Percentiles rank a stretch among this genome's conserved stretches.
phyloP scores from a whole-genome alignment of 2,329 filamentous ascomycete species.

The Fusarium torulosum region DNA sequence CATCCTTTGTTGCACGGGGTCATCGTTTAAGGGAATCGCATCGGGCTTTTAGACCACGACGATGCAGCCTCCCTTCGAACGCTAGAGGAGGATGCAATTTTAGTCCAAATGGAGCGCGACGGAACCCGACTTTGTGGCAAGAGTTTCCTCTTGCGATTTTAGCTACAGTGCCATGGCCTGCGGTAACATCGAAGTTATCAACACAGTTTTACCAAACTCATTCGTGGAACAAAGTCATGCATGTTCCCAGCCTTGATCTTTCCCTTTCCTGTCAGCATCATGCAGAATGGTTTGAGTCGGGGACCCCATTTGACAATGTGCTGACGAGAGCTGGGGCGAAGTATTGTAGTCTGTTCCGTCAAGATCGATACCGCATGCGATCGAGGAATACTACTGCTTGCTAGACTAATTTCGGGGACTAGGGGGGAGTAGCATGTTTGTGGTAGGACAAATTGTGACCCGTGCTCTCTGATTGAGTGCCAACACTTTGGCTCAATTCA shows the following conservation, averaged over 20 bases:
- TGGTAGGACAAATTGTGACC: background rate
- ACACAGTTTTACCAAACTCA: background rate
- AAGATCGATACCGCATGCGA: background rate
- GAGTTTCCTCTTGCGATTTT: background rate
- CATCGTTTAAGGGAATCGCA: background rate
- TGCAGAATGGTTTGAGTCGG: background rate
- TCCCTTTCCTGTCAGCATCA: background rate
- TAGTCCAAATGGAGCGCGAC: background rate
- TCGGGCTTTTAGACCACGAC: background rate
- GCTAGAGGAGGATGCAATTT: background rate
- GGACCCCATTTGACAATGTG: background rate
- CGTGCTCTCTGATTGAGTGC: slow-evolving; percentile 6
- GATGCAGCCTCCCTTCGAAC: background rate
- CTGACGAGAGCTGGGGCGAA: background rate
- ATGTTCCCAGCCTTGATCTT: background rate
- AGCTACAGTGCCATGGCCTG: background rate
- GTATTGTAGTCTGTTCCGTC: slow-evolving; percentile 1
- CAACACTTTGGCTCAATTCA: background rate
- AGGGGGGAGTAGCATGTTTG: background rate
- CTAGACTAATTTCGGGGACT: background rate
- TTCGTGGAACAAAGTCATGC: background rate
- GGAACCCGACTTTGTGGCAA: background rate
- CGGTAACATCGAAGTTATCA: background rate
- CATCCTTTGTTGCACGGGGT: background rate
- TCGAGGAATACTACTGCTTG: background rate